Base-by-base conservation (phyloP, 306 rosid species). In the Trichosanthes truncata region DNA sequence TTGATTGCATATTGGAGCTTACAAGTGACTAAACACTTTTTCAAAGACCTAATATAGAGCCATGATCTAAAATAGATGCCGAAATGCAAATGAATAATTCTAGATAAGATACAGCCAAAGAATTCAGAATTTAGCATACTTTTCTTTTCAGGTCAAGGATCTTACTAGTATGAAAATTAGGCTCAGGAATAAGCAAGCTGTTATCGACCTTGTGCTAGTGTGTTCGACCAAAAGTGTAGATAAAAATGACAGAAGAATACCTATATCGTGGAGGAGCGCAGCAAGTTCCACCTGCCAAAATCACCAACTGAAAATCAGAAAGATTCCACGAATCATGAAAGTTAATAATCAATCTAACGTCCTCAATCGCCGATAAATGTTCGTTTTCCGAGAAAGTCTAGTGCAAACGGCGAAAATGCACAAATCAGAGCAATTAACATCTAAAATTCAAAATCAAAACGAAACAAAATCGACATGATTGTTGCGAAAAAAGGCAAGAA, bases 241-340 rank as follows among this genome's bases (percentile, higher is more conserved):
- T 13, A 13, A 45, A 3, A 17, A 21, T 12, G 0, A 71, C 38
- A 18, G 60, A 69, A 41, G 35, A 41, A 62, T 25, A 91, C 98
- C 97, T 78, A 92, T 88, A 79, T 92, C 98, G 81, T 91, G 98
- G 38, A 94, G 95, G 63, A 94, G 86, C 38, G 97, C 98, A 74
- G 98, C 92, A 82, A 94, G 91, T 82, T 94, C 97, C 15, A 94
- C 87, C 97, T 90, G 91, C 72, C 80, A 56, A 84, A 23, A 20
- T 77, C 73, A 49, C 78, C 78, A 82, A 45, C n/a, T 25, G 2
- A 46, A 40, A 33, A 76, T 79, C 51, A 14, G 31, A 55, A 80
- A 11, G 76, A 14, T 41, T 41, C 35, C 76, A 41, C 53, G 14
- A 69, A 41, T 21, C 31, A 40, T 68, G 31, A 41, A 20, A 52